Base-by-base conservation (phyloP, 331 rosid species). In the Dryas integrifolia region DNA sequence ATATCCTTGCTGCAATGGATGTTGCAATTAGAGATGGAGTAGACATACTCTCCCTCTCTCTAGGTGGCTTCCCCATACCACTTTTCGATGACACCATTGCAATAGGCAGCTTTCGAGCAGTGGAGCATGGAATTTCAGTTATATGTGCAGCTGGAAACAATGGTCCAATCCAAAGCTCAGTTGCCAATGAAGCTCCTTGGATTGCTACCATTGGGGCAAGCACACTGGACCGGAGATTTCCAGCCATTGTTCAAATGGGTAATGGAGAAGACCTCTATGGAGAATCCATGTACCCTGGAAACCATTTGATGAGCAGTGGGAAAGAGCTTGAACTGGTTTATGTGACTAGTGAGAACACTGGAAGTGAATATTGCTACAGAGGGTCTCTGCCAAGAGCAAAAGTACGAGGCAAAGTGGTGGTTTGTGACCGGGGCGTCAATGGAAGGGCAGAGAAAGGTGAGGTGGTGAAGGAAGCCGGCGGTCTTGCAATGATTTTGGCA, bases 131-230 rank as follows among this genome's bases (percentile, higher is more conserved):
- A 21, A 82, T 95, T 79, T 82, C 91, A 0, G 98, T 95, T n/a
- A 52, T 92, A 0, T 92, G 97, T 59, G 97, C 98, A 0, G 99
- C 98, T 6, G 99, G 97, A 65, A 95, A 95, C 86, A 87, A 85
- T 60, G 99, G 99, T 1, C 98, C 99, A 3, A 67, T 44, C 7
- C 86, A 75, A 72, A 92, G 92, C 85, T 92, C 99, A 46, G 96
- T 95, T 49, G 87, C 97, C 65, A 95, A 95, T 80, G 99, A 88
- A 77, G 99, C 98, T 79, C 99, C 99, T 58, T 95, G 97, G 98
- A 88, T 95, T 82, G 75, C 92, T 40, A 92, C 99, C 9, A 67
- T 95, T 24, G 98, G 97, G 11, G 98, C 98, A 0, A 86, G 97
- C 86, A 90, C 97, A 44, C 65, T 95, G 4, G 98, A 95, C 71